phyloP scores from a whole-genome alignment of 345 rosid species.

The Pugionium dolabratum region DNA sequence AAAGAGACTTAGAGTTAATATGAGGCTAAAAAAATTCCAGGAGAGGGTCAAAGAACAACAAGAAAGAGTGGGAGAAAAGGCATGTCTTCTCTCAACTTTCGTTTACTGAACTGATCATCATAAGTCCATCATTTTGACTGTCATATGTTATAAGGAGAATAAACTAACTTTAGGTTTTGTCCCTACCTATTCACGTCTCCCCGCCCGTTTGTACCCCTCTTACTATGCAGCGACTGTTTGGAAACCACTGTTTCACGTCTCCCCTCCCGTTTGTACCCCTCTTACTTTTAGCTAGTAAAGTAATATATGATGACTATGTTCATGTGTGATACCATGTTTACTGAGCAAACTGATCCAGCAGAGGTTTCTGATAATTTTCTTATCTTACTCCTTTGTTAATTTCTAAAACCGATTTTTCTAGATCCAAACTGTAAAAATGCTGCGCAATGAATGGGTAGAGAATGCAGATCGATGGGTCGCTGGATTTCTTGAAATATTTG shows the following conservation, averaged over 20 bases:
- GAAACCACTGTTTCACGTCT: conserved; percentile 21
- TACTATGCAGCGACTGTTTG: background rate
- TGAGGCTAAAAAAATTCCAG: conserved; percentile 82
- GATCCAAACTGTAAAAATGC: conserved; percentile 87
- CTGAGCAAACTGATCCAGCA: background rate
- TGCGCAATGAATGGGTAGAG: conserved; percentile 91
- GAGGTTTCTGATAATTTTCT: conserved; percentile 1
- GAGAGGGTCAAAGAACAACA: conserved; percentile 93
- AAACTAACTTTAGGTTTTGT: background rate
- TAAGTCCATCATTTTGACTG: background rate
- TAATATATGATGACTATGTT: conserved; percentile 8
- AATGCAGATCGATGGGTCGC: conserved; percentile 98
- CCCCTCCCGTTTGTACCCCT: background rate
- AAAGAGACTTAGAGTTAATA: conserved; percentile 87
- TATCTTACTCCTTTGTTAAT: conserved; percentile 8
- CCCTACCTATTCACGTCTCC: background rate
- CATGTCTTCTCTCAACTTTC: conserved; percentile 33
- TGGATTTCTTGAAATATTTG: conserved; percentile 91
- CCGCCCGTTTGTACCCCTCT: background rate
- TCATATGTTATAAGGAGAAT: conserved; percentile 1
- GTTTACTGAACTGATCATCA: conserved; percentile 13
- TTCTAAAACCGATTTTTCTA: conserved; percentile 19
- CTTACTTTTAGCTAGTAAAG: background rate
- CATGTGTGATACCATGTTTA: background rate
- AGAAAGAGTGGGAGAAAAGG: conserved; percentile 88